These are phyloP conservation scores for Penicillium argentinense DNA, from an alignment of 495 filamentous ascomycete species.

Conservation along the genomic window DNA sequence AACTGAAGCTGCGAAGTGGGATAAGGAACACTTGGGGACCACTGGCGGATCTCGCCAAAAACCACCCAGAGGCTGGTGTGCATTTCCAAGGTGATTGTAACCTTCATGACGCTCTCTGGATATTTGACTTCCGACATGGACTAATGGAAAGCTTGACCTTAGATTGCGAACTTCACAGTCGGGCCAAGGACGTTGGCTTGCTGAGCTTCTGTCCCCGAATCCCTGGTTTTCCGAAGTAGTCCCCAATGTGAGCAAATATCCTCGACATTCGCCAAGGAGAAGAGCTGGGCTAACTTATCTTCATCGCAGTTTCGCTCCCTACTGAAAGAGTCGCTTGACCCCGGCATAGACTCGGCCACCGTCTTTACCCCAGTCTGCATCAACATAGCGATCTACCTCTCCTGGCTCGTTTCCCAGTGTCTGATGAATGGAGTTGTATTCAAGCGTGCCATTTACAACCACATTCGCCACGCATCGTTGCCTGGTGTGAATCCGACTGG, in stretches of 20 bases:
- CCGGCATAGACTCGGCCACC: constrained; percentile 64
- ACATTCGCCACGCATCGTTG: constrained; percentile 72
- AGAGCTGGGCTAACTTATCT: no score
- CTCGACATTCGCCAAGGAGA: background rate
- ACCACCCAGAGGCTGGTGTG: constrained; percentile 77
- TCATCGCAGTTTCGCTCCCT: constrained; percentile 34
- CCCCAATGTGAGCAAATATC: constrained; percentile 50
- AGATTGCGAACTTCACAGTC: constrained; percentile 47
- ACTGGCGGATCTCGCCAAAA: constrained; percentile 55
- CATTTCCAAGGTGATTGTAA: constrained; percentile 66
- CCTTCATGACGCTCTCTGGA: background rate
- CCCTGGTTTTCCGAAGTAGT: constrained; percentile 78
- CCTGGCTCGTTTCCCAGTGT: constrained; percentile 79
- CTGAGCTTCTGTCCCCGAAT: constrained; percentile 56
- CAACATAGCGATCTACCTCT: constrained; percentile 84
- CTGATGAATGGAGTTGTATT: constrained; percentile 66
- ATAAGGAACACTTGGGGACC: constrained; percentile 61
- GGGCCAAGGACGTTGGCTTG: constrained; percentile 58
- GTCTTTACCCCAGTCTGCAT: constrained; percentile 85
- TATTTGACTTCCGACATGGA: no score
- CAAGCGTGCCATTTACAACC: constrained; percentile 54
- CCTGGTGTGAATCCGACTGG: constrained; percentile 54
- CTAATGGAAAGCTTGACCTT: no score
- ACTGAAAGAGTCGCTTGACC: constrained; percentile 52
- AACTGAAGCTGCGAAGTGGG: constrained; percentile 41